Conservation (phyloP, 2,329 filamentous ascomycete genomes). For the Mycocentrospora acerina region DNA sequence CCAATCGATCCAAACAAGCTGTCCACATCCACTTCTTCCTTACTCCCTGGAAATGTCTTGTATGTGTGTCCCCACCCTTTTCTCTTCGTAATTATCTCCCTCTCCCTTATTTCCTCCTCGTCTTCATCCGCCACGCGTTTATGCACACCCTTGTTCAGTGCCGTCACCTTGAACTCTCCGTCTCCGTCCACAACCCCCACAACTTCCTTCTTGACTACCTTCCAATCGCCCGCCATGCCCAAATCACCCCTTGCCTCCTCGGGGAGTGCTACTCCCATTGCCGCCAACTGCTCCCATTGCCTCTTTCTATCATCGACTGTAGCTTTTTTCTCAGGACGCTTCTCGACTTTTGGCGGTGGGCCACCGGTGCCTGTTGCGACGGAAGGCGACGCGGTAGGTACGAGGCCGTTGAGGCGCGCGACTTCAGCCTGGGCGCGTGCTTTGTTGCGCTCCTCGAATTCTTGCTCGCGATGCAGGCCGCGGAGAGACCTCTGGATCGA, state of each 20-base stretch:
- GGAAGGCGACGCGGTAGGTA: slow-evolving; percentile 49
- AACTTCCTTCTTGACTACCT: slow-evolving; percentile 59
- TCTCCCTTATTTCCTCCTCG: slow-evolving; percentile 61
- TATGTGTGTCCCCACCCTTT: slow-evolving; percentile 50
- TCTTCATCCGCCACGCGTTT: slow-evolving; percentile 65
- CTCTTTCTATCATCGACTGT: slow-evolving; percentile 70
- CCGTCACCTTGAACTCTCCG: slow-evolving; percentile 47
- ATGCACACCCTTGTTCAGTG: slow-evolving; percentile 57
- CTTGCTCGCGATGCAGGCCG: slow-evolving; percentile 81
- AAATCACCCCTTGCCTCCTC: slow-evolving; percentile 75
- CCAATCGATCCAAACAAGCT: slow-evolving; percentile 52
- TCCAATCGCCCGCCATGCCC: slow-evolving; percentile 89
- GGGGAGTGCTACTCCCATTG: slow-evolving; percentile 82
- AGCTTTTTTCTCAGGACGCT: slow-evolving; percentile 46
- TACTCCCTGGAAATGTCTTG: slow-evolving; percentile 48
- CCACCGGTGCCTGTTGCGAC: slow-evolving; percentile 31
- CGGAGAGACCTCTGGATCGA: slow-evolving; percentile 86
- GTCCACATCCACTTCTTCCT: slow-evolving; percentile 62
- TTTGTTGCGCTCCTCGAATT: slow-evolving; percentile 77
- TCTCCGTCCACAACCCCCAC: slow-evolving; percentile 47
- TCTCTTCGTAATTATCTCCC: slow-evolving; percentile 48
- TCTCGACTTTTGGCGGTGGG: slow-evolving; percentile 29
- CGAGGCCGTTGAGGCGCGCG: slow-evolving; percentile 78
- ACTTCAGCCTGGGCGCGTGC: slow-evolving; percentile 82
- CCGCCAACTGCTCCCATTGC: slow-evolving; percentile 84